Evolutionary conservation across 371 early-diverging fungal genomes (phyloP).

Genomic region (Mortierella sp.): DNA sequence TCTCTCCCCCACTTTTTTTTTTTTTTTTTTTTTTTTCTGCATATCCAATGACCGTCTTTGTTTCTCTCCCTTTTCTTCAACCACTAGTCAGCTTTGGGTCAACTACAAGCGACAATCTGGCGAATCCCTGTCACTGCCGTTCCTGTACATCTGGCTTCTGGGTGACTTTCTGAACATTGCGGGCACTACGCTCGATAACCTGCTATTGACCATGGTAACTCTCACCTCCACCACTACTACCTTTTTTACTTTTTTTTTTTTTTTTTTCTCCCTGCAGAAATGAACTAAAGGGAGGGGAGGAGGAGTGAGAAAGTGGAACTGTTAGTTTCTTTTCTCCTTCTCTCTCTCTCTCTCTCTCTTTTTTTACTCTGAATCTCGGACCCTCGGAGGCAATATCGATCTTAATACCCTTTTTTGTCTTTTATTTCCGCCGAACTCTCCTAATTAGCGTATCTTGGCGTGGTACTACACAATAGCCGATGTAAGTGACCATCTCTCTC

Average conservation of each 20-base stretch:
- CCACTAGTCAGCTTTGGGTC: constrained; percentile 65
- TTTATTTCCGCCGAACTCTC: no score
- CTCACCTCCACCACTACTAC: no score
- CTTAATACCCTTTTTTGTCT: no score
- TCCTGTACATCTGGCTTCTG: constrained; percentile 82
- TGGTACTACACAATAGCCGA: constrained; percentile 51
- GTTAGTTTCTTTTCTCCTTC: no score
- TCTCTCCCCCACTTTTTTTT: not conserved
- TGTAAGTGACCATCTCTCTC: constrained; percentile 19
- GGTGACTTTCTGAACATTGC: constrained; percentile 85
- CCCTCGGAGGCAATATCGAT: no score
- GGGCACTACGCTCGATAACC: constrained; percentile 78
- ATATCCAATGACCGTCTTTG: no score
- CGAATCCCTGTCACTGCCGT: constrained; percentile 73
- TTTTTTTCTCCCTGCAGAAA: constrained; percentile 49
- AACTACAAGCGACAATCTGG: constrained; percentile 70
- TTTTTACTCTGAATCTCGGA: no score
- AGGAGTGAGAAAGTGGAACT: not conserved
- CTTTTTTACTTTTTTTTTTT: not conserved
- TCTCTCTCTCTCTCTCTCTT: not conserved
- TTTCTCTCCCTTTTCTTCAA: not conserved
- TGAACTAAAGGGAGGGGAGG: not conserved
- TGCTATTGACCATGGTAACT: constrained; percentile 74
- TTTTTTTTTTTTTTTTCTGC: not conserved
- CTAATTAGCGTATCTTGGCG: constrained; percentile 30